Evolutionary conservation across 2,329 filamentous ascomycete species (phyloP).

Genomic region (Thielaviopsis musarum): DNA sequence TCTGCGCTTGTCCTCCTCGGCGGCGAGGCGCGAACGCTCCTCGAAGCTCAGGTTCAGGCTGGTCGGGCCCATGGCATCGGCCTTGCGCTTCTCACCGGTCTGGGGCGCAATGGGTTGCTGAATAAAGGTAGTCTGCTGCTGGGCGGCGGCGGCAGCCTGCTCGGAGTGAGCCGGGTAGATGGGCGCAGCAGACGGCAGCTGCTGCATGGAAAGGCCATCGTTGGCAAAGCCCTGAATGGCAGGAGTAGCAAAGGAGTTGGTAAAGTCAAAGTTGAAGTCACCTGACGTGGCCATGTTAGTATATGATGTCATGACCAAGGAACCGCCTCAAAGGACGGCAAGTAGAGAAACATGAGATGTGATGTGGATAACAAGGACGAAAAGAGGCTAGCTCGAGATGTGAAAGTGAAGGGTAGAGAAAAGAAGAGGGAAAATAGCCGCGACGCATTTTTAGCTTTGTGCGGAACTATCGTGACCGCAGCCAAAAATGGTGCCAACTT

Average conservation of each 20-base stretch:
- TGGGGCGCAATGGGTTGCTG: constrained; percentile 17
- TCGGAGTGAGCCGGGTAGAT: constrained; percentile 27
- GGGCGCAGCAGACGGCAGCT: constrained; percentile 36
- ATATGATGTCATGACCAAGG: constrained; percentile 7
- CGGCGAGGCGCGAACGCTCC: constrained; percentile 53
- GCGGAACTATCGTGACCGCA: background rate
- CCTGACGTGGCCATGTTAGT: constrained; percentile 6
- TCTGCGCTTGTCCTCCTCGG: constrained; percentile 79
- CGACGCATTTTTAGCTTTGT: background rate
- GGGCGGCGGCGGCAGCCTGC: constrained; percentile 18
- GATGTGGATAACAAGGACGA: constrained; percentile 23
- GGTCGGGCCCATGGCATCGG: constrained; percentile 22
- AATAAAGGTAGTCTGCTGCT: constrained; percentile 12
- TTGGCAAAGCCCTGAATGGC: background rate
- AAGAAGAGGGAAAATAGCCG: background rate
- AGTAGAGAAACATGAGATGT: constrained; percentile 41
- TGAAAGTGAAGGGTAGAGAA: background rate
- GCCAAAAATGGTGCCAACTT: background rate
- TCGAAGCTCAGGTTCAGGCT: constrained; percentile 41
- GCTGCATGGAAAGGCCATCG: constrained; percentile 24
- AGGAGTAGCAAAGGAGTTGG: constrained; percentile 22
- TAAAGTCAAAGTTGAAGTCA: constrained; percentile 20
- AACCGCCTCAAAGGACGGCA: constrained; percentile 17
- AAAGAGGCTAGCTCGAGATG: background rate
- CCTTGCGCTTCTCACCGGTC: constrained; percentile 29